Percentiles rank a stretch among this genome's conserved stretches.
Conservation (phyloP, 306 rosid genomes). For the Comarum palustre region DNA sequence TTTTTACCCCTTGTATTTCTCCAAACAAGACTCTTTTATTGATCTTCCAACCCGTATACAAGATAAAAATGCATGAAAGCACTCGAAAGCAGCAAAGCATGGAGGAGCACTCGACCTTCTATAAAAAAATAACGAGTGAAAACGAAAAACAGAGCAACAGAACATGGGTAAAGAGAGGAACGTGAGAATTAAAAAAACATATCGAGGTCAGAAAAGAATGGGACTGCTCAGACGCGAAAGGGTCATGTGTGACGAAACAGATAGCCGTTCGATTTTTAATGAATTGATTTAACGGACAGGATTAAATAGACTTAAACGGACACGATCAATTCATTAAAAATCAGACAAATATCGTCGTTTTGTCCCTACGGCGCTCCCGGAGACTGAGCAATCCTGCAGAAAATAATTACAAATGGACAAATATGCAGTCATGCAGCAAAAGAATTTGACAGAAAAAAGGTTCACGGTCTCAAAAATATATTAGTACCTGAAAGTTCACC, state of each 20-base stretch:
- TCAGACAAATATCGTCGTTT: no score
- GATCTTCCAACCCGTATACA: not conserved
- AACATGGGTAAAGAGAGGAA: conserved; percentile 11
- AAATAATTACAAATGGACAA: conserved; percentile 14
- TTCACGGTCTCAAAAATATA: not conserved
- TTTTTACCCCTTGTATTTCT: not conserved
- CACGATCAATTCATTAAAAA: no score
- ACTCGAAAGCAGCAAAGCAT: not conserved
- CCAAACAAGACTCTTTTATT: not conserved
- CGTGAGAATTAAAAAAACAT: not conserved
- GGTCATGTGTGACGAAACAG: no score
- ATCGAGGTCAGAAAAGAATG: not conserved
- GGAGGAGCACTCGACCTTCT: not conserved
- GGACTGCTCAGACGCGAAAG: no score
- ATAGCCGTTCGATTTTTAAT: no score
- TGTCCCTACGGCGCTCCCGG: no score
- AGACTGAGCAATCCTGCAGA: no score
- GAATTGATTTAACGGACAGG: no score
- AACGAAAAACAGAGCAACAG: conserved; percentile 14
- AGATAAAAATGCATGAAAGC: not conserved
- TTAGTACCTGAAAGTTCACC: conserved; percentile 66
- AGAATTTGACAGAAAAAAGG: not conserved
- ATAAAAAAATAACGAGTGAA: conserved; percentile 8
- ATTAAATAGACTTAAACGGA: no score
- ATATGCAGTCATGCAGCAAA: not conserved